Evolutionary conservation across 164 flowering plant species (phyloP).

Genomic region (Houttuynia cordata): DNA sequence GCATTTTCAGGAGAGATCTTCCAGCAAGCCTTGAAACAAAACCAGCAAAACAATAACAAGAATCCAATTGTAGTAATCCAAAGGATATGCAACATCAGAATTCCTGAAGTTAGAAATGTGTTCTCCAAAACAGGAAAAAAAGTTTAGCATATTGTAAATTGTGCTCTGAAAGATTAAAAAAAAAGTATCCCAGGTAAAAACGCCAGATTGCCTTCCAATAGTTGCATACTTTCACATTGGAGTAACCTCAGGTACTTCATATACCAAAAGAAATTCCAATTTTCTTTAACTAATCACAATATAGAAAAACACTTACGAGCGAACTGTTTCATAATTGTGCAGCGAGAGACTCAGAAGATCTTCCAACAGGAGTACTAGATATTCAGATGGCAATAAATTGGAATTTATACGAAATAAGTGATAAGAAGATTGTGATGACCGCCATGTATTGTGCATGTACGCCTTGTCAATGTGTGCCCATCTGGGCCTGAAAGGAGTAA

Average conservation of each 20-base stretch:
- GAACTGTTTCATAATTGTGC: constrained; percentile 91
- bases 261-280: no score
- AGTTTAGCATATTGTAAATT: no score
- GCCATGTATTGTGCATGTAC: constrained; percentile 92
- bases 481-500: constrained; percentile 57
- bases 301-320: constrained; percentile 45
- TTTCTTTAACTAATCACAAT: not conserved
- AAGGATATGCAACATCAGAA: not conserved
- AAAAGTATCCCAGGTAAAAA: no score
- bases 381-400: constrained; percentile 54
- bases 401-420: constrained; percentile 56
- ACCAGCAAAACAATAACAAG: not conserved
- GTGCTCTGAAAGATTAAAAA: no score
- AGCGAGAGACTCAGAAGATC: constrained; percentile 72
- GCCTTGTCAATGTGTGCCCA: constrained; percentile 96
- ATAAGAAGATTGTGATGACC: constrained; percentile 94
- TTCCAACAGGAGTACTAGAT: constrained; percentile 50
- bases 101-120: no score
- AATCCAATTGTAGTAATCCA: not conserved
- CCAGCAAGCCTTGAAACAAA: constrained; percentile 69
- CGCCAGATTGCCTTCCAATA: no score
- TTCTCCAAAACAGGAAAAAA: no score
- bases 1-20: constrained; percentile 69
- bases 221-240: no score
- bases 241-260: no score